Conservation (phyloP, 257 asterid genomes). For the Salvia hispanica region DNA sequence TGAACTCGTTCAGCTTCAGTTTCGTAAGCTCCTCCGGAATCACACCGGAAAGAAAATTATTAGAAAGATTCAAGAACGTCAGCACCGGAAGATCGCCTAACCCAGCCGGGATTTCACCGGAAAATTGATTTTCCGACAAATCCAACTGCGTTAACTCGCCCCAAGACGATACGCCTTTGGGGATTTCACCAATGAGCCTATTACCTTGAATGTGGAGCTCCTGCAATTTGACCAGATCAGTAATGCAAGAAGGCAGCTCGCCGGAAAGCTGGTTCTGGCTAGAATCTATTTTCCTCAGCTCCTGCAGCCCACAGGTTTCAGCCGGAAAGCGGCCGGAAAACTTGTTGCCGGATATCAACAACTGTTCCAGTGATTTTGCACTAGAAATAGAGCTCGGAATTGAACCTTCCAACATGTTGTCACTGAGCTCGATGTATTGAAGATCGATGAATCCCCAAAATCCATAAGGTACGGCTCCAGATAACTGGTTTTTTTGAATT, state of each 20-base stretch:
- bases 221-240: slow-evolving; percentile 46
- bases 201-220: slow-evolving; percentile 67
- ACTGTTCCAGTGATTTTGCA: slow-evolving; percentile 45
- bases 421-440: slow-evolving; percentile 48
- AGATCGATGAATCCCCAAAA: slow-evolving; percentile 62
- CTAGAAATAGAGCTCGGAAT: slow-evolving; percentile 53
- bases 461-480: slow-evolving; percentile 58
- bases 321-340: slow-evolving; percentile 62
- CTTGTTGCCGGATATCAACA: slow-evolving; percentile 56
- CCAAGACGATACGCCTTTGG: slow-evolving; percentile 46
- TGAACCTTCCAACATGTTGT: slow-evolving; percentile 64
- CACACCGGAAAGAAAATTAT: slow-evolving; percentile 61
- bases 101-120: slow-evolving; percentile 62
- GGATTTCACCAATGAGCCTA: slow-evolving; percentile 58
- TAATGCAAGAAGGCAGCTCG: slow-evolving; percentile 61
- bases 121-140: slow-evolving; percentile 64
- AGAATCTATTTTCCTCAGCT: slow-evolving; percentile 51
- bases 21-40: slow-evolving; percentile 60
- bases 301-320: slow-evolving; percentile 46
- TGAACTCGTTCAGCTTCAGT: slow-evolving; percentile 65
- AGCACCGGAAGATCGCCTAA: slow-evolving; percentile 62
- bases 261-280: slow-evolving; percentile 64
- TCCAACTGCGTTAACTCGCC: slow-evolving; percentile 59
- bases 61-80: slow-evolving; percentile 63
- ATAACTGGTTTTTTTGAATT: slow-evolving; percentile 47